These are phyloP conservation scores for Solanum etuberosum DNA, from an alignment of 257 asterid genomes.

Conservation along the genomic window DNA sequence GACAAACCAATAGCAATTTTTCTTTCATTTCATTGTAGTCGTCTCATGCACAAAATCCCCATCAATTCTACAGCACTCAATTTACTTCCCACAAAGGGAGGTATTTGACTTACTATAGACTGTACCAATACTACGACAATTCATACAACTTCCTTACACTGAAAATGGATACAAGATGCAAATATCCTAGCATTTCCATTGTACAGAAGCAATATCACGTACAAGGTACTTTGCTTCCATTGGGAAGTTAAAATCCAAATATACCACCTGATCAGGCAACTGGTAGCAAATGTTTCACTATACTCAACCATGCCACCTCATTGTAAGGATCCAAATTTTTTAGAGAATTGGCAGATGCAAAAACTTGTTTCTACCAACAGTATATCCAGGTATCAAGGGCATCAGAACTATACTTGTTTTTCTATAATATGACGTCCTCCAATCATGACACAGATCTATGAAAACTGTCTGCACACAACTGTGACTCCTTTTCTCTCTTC, in stretches of 20 bases:
- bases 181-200: slow-evolving; percentile 19
- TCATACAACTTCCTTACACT: slow-evolving; percentile 22
- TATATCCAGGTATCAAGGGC: background rate
- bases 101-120: background rate
- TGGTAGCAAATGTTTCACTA: background rate
- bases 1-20: background rate
- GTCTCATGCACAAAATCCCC: background rate
- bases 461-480: slow-evolving; percentile 7
- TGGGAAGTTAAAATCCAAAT: background rate
- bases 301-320: background rate
- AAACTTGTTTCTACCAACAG: background rate
- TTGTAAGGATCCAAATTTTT: background rate
- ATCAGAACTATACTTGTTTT: background rate
- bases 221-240: background rate
- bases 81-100: background rate
- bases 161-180: slow-evolving; percentile 9
- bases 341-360: background rate
- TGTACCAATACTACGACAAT: slow-evolving; percentile 5
- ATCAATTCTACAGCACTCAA: background rate
- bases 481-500: slow-evolving; percentile 16
- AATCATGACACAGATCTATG: slow-evolving; percentile 8
- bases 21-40: background rate
- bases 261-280: background rate
- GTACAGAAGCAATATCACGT: slow-evolving; percentile 12
- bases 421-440: background rate